These are phyloP conservation scores for Fusarium transvaalense DNA, from an alignment of 2,329 filamentous ascomycete species.

Conservation along the genomic window DNA sequence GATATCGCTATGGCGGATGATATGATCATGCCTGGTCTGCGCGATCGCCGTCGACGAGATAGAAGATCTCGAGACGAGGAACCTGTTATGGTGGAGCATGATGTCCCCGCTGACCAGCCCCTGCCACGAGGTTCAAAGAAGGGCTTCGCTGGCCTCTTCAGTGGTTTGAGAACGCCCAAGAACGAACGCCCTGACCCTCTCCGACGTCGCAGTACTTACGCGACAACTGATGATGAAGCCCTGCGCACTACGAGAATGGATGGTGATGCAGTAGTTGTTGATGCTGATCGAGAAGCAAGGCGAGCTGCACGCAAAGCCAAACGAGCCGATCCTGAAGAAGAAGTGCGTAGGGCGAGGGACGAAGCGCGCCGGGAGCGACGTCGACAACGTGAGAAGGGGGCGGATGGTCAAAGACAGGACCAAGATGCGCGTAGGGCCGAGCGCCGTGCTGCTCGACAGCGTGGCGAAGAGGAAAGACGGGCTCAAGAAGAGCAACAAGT, in stretches of 20 bases:
- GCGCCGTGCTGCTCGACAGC: conserved; percentile 58
- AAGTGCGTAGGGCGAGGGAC: conserved; percentile 67
- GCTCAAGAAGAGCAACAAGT: conserved; percentile 62
- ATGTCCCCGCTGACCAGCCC: conserved; percentile 50
- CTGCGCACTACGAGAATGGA: conserved; percentile 63
- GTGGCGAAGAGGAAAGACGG: conserved; percentile 44
- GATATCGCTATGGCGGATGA: conserved; percentile 63
- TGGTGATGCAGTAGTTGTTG: conserved; percentile 61
- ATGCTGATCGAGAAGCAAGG: conserved; percentile 71
- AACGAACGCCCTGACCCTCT: conserved; percentile 53
- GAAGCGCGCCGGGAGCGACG: conserved; percentile 68
- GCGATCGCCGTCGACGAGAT: conserved; percentile 53
- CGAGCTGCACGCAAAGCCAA: conserved; percentile 72
- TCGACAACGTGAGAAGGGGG: conserved; percentile 63
- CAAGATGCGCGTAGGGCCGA: conserved; percentile 70
- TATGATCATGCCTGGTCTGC: conserved; percentile 50
- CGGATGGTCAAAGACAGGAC: conserved; percentile 57
- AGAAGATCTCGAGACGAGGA: conserved; percentile 57
- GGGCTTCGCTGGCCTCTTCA: conserved; percentile 71
- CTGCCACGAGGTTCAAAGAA: conserved; percentile 61
- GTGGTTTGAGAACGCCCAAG: conserved; percentile 65
- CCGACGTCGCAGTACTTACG: conserved; percentile 64
- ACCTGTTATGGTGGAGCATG: conserved; percentile 54
- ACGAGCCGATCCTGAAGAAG: conserved; percentile 71
- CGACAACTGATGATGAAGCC: conserved; percentile 64